Evolutionary conservation across 2,329 filamentous ascomycete species (phyloP).

Genomic region (Pseudofabraea citricarpa): DNA sequence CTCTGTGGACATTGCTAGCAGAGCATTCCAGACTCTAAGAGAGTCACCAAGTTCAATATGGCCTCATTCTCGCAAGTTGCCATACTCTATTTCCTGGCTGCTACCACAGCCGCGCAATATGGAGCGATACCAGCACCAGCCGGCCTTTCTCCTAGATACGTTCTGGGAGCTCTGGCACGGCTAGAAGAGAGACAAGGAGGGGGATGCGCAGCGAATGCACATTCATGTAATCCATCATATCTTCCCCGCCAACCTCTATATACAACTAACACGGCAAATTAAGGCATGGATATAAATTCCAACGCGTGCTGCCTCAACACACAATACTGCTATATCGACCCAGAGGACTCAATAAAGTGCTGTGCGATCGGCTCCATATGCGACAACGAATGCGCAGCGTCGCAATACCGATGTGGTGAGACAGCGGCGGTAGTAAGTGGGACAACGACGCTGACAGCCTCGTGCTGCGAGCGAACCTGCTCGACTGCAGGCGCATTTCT

Average conservation of each 20-base stretch:
- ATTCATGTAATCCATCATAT: slow-evolving; percentile 21
- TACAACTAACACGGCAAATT: not conserved
- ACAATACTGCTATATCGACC: slow-evolving; percentile 41
- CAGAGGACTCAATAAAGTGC: slow-evolving; percentile 30
- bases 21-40: too few relatives aligned
- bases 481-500: slow-evolving; percentile 21
- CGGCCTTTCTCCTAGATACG: slow-evolving; percentile 20
- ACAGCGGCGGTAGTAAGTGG: slow-evolving; percentile 17
- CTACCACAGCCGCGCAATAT: slow-evolving; percentile 12
- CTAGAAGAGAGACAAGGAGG: slow-evolving; percentile 12
- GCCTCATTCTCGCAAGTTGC: slow-evolving; percentile 5
- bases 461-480: slow-evolving; percentile 31
- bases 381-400: slow-evolving; percentile 28
- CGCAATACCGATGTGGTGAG: slow-evolving; percentile 26
- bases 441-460: slow-evolving; percentile 10
- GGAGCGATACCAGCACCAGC: slow-evolving; percentile 14
- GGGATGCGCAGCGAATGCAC: slow-evolving; percentile 14
- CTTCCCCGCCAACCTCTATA: not conserved
- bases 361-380: slow-evolving; percentile 38
- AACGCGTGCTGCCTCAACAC: slow-evolving; percentile 38
- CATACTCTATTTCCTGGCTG: slow-evolving; percentile 4
- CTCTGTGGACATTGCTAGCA: too few relatives aligned
- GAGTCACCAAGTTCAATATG: slow-evolving; percentile 5
- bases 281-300: slow-evolving; percentile 39
- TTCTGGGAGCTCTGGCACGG: slow-evolving; percentile 11